These are phyloP conservation scores for Sporisorium graminicola DNA, from an alignment of 1,284 basidiomycete genomes.

Conservation along the genomic window DNA sequence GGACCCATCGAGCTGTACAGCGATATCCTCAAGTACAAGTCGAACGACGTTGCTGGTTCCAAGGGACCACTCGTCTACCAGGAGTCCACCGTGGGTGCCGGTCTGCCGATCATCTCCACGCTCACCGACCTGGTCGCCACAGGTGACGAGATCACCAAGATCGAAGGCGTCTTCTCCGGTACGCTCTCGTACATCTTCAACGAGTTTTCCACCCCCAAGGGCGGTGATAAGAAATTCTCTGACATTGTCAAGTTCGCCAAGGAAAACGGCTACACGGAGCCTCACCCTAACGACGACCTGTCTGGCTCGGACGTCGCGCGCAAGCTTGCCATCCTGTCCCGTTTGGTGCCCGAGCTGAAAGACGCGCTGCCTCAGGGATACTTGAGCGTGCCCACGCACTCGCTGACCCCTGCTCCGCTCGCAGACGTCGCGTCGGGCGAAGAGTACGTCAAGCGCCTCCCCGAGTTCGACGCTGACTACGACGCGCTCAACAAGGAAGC, in stretches of 20 bases:
- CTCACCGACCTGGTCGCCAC: constrained; percentile 91
- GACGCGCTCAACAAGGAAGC: constrained; percentile 82
- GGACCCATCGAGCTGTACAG: constrained; percentile 81
- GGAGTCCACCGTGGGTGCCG: constrained; percentile 95
- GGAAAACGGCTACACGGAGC: constrained; percentile 96
- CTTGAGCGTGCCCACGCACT: constrained; percentile 83
- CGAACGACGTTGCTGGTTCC: constrained; percentile 35
- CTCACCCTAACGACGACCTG: constrained; percentile 95
- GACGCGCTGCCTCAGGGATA: constrained; percentile 77
- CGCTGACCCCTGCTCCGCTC: constrained; percentile 85
- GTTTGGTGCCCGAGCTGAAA: constrained; percentile 70
- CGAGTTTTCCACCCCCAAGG: constrained; percentile 76
- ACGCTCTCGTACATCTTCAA: constrained; percentile 99
- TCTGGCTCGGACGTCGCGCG: constrained; percentile 96
- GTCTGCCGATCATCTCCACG: constrained; percentile 90
- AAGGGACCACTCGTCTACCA: constrained; percentile 80
- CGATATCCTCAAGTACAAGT: constrained; percentile 73
- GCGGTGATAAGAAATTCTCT: constrained; percentile 77
- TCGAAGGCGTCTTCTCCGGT: constrained; percentile 85
- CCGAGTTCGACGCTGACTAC: constrained; percentile 86
- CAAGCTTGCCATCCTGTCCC: constrained; percentile 93
- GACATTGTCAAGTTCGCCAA: constrained; percentile 89
- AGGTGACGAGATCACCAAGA: constrained; percentile 81
- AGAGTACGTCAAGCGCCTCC: constrained; percentile 84
- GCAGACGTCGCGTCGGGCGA: constrained; percentile 73